Conservation (phyloP, 129 eudicot genomes). For the Artemisia annua region DNA sequence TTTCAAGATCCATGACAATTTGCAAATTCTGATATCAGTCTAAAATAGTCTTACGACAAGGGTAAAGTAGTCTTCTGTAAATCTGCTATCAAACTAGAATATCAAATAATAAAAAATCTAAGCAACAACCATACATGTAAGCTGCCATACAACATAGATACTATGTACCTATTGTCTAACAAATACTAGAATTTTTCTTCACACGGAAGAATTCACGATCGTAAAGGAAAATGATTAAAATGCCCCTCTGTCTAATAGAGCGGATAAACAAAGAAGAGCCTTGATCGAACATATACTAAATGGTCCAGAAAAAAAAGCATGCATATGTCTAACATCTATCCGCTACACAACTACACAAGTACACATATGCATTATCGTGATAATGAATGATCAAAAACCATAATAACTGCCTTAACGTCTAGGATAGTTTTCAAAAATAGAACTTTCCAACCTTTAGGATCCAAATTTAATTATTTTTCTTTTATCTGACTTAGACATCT, state of each 20-base stretch:
- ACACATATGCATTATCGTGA: too few species aligned
- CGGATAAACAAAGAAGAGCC: neutral
- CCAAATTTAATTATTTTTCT: neutral
- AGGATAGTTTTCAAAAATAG: constrained; percentile 3
- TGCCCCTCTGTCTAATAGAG: neutral
- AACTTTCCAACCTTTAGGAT: constrained; percentile 21
- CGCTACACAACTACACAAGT: too few species aligned
- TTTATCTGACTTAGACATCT: constrained; percentile 12
- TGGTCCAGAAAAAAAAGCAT: too few species aligned
- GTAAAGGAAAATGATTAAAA: constrained; percentile 11
- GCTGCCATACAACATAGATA: neutral
- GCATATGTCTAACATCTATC: too few species aligned
- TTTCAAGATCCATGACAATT: constrained; percentile 5
- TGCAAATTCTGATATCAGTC: constrained; percentile 9
- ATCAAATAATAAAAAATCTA: neutral
- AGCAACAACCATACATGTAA: constrained; percentile 9
- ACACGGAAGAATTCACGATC: neutral
- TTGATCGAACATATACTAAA: neutral
- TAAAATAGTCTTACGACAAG: neutral
- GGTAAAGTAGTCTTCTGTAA: neutral
- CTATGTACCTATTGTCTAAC: neutral
- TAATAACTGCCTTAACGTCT: constrained; percentile 5
- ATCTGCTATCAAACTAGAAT: neutral
- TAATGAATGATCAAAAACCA: neutral
- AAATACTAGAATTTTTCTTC: neutral